Base-by-base conservation (phyloP, 2,329 filamentous ascomycete species). In the Claviceps sp. region DNA sequence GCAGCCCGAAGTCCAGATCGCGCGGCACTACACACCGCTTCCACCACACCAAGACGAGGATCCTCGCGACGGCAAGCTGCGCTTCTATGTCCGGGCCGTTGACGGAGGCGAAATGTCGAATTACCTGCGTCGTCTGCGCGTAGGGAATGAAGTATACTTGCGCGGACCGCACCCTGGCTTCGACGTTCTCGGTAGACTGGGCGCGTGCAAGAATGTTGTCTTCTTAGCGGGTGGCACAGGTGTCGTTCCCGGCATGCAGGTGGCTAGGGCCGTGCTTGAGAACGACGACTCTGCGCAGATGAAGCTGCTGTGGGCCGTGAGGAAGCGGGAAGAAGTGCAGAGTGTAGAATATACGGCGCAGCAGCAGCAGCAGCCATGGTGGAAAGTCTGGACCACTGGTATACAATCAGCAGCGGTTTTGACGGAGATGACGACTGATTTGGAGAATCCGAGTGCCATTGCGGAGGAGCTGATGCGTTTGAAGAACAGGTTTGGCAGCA, bases 161-260 rank as follows among this genome's bases (percentile, higher is more conserved):
- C 78, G 93, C 43, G 91, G 93, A 0, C 89, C 91, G 3, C 80
- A 85, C 58, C 65, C 79, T 1, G 88, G 91, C 46, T 87, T 83
- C 55, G 64, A 76, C 60, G 61, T 79, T 11, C 50, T 59, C 5
- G 49, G 57, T 6, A 57, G 67, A 11, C 59, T 70, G 2, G 67
- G 66, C 14, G 50, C 52, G 2, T 50, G 56, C 39, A 57, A 58
- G 22, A 61, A 60, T n/a, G 74, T 96, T 2, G 72, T 96, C 2
- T 95, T 97, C 61, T 71, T 97, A 22, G 93, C 90, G 1, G 93
- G 90, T 2, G 93, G 93, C 0, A 98, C 93, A 0, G 91, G 93
- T 1, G 86, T 98, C 59, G 89, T 88, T 16, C 88, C 91, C 0
- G 93, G 90, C 7, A 68, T 97, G 65, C 91, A 97, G 68, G 79